These are phyloP conservation scores for Pichia sp. DNA, from an alignment of 1,139 yeast species.

Conservation along the genomic window DNA sequence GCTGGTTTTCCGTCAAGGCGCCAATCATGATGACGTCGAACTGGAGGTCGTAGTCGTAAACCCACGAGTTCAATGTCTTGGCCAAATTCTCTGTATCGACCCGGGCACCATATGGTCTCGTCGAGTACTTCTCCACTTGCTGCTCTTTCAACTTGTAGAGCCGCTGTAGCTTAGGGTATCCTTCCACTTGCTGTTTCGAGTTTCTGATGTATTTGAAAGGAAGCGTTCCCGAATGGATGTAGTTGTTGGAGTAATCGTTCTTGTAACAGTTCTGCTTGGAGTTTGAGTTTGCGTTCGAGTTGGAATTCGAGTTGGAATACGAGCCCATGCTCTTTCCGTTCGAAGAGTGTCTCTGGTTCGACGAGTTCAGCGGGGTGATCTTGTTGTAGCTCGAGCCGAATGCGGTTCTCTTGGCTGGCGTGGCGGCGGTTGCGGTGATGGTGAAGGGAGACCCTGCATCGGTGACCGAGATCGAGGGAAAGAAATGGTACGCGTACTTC, in stretches of 20 bases:
- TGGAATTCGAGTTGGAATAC: neutral
- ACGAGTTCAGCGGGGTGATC: neutral
- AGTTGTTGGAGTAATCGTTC: conserved; percentile 71
- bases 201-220: conserved; percentile 69
- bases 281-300: neutral
- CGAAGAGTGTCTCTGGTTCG: neutral
- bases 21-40: conserved; percentile 94
- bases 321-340: neutral
- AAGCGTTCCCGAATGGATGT: conserved; percentile 53
- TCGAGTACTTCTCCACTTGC: conserved; percentile 48
- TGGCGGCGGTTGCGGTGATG: neutral
- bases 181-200: conserved; percentile 60
- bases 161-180: conserved; percentile 77
- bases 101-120: conserved; percentile 63
- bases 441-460: conserved; percentile 4
- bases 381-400: neutral
- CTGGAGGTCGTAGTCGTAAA: conserved; percentile 47
- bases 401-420: neutral
- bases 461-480: conserved; percentile 1
- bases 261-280: conserved; percentile 23
- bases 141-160: conserved; percentile 59
- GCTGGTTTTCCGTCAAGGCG: conserved; percentile 70
- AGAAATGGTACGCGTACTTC: conserved; percentile 5
- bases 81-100: conserved; percentile 49
- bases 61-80: conserved; percentile 58